Percentiles rank a stretch among this genome's conserved stretches.
Evolutionary conservation across 140 eudicot species (phyloP).

Genomic region (Flaveria floridana): DNA sequence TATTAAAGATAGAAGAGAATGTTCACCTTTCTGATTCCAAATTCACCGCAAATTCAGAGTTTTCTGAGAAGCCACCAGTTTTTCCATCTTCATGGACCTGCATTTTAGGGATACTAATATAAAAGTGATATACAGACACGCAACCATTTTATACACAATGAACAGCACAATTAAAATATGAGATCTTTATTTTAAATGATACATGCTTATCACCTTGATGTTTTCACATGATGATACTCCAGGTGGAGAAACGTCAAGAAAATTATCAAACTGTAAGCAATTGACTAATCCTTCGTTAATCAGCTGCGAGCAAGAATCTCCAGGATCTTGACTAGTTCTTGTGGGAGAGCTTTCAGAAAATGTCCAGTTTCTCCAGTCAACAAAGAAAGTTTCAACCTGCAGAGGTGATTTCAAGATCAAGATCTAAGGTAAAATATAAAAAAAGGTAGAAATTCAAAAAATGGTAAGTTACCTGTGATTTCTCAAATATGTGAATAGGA

Average conservation of each 20-base stretch:
- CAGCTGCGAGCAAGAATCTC: slow-evolving; percentile 32
- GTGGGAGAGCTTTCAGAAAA: slow-evolving; percentile 43
- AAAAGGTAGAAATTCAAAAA: background rate
- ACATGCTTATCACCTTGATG: slow-evolving; percentile 33
- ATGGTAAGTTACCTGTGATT: slow-evolving; percentile 51
- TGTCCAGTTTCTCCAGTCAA: slow-evolving; percentile 76
- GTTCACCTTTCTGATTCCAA: slow-evolving; percentile 52
- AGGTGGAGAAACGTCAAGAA: slow-evolving; percentile 32
- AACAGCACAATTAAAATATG: slow-evolving; percentile 2
- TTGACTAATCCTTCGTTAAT: slow-evolving; percentile 44
- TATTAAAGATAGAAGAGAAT: slow-evolving; percentile 16
- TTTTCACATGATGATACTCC: slow-evolving; percentile 37
- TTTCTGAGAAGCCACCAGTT: slow-evolving; percentile 26
- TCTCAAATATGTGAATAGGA: slow-evolving; percentile 83
- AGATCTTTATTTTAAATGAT: slow-evolving; percentile 14
- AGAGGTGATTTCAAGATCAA: slow-evolving; percentile 26
- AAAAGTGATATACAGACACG: background rate
- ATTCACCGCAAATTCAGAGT: slow-evolving; percentile 29
- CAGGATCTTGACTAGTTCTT: slow-evolving; percentile 27
- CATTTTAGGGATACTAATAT: slow-evolving; percentile 29
- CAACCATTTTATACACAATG: background rate
- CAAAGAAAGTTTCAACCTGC: slow-evolving; percentile 53
- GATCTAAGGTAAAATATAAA: slow-evolving; percentile 9
- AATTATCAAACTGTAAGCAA: slow-evolving; percentile 61
- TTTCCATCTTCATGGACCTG: slow-evolving; percentile 48